phyloP scores from a whole-genome alignment of 345 rosid species.

The Gossypioides kirkii region DNA sequence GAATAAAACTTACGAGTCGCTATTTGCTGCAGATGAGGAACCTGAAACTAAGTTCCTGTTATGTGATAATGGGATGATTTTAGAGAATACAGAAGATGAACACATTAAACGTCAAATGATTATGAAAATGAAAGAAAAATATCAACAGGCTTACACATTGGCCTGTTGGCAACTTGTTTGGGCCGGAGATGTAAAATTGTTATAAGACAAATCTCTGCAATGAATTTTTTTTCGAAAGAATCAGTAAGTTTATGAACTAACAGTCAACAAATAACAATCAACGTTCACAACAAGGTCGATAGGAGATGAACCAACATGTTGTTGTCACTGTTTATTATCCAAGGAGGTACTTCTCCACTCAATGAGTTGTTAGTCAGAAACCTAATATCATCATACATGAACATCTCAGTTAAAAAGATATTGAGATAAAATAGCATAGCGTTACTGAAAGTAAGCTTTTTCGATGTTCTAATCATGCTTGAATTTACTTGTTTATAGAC shows the following conservation, averaged over 20 bases:
- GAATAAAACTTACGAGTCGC: conserved; percentile 46
- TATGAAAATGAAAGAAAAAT: neutral
- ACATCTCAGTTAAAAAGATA: conserved; percentile 2
- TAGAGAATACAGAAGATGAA: neutral
- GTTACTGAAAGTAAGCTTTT: neutral
- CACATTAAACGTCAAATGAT: neutral
- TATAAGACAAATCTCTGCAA: conserved; percentile 80
- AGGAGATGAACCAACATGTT: conserved; percentile 37
- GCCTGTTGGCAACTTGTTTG: conserved; percentile 31
- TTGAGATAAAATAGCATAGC: neutral
- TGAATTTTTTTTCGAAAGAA: neutral
- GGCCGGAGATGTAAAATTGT: conserved; percentile 57
- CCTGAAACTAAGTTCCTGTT: conserved; percentile 70
- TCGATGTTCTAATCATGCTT: neutral
- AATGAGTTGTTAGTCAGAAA: conserved; percentile 71
- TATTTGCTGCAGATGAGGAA: conserved; percentile 28
- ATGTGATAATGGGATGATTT: conserved; percentile 8
- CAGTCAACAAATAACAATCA: neutral
- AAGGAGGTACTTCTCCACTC: conserved; percentile 54
- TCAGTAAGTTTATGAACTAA: neutral
- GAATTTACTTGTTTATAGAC: conserved; percentile 7
- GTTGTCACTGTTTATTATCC: conserved; percentile 27
- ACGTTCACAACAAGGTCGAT: neutral
- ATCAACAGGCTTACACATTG: conserved; percentile 41
- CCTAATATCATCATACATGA: conserved; percentile 30